A percentile compares a stretch with the other conserved stretches of the same genome.
Evolutionary conservation across 1,284 basidiomycete species (phyloP).

Genomic region (Cryptococcus neoformans): DNA sequence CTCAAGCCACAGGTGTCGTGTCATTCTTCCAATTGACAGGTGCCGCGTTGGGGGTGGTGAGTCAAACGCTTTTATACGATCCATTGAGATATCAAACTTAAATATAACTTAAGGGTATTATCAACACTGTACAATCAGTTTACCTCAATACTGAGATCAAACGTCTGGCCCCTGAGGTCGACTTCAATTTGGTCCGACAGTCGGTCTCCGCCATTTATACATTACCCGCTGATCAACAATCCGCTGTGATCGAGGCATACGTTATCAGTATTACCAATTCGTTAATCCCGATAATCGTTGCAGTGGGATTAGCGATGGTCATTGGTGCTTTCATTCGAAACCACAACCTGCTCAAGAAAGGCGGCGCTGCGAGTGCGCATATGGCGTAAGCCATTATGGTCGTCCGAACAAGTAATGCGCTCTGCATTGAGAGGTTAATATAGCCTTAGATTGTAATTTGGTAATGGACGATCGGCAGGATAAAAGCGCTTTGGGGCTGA

Average conservation of each 20-base stretch:
- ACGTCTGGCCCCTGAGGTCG: slow-evolving; percentile 33
- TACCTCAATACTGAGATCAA: slow-evolving; percentile 34
- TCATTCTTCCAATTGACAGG: slow-evolving; percentile 51
- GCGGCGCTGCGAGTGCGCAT: slow-evolving; percentile 21
- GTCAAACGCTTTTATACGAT: background rate
- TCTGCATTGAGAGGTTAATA: too few relatives aligned
- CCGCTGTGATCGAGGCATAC: slow-evolving; percentile 51
- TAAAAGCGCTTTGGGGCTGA: too few relatives aligned
- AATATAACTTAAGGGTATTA: slow-evolving; percentile 29
- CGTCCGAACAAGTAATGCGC: too few relatives aligned
- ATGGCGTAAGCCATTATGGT: background rate
- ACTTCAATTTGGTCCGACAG: slow-evolving; percentile 38
- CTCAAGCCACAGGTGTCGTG: slow-evolving; percentile 45
- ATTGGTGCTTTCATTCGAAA: slow-evolving; percentile 48
- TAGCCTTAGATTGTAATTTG: too few relatives aligned
- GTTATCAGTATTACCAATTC: slow-evolving; percentile 46
- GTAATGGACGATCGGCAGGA: too few relatives aligned
- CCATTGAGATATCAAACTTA: background rate
- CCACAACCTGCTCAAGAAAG: slow-evolving; percentile 47
- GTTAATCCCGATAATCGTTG: slow-evolving; percentile 52
- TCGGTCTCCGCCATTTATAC: slow-evolving; percentile 36
- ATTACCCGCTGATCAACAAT: slow-evolving; percentile 31
- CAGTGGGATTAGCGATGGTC: slow-evolving; percentile 42
- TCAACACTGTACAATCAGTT: slow-evolving; percentile 46
- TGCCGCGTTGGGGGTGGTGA: slow-evolving; percentile 47